These are phyloP conservation scores for Brassica carinata DNA, from an alignment of 345 rosid genomes.

Conservation along the genomic window DNA sequence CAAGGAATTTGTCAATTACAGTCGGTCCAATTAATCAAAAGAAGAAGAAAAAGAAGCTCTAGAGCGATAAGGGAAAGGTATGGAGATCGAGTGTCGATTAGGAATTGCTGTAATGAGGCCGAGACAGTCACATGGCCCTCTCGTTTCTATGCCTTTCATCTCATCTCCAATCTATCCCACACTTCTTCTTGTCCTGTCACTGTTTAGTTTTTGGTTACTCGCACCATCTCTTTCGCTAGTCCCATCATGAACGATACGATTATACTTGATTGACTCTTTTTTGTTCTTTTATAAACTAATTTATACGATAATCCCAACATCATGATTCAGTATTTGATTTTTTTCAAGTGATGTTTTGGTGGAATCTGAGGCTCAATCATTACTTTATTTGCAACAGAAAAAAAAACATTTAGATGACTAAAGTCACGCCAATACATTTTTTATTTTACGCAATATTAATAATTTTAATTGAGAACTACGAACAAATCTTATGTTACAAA, in stretches of 20 bases:
- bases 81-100: constrained; percentile 25
- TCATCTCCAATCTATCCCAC: constrained; percentile 23
- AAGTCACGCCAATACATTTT: not conserved
- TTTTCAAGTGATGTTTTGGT: constrained; percentile 23
- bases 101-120: constrained; percentile 41
- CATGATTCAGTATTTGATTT: constrained; percentile 9
- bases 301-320: constrained; percentile 13
- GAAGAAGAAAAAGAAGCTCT: not conserved
- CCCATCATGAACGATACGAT: constrained; percentile 33
- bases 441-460: not conserved
- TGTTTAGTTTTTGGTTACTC: constrained; percentile 25
- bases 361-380: constrained; percentile 21
- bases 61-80: constrained; percentile 30
- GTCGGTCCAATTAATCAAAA: not conserved
- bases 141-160: constrained; percentile 36
- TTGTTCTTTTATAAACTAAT: constrained; percentile 4
- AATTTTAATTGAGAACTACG: not conserved
- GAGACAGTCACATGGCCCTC: constrained; percentile 41
- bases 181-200: constrained; percentile 36
- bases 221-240: constrained; percentile 34
- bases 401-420: not conserved
- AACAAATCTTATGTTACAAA: not conserved
- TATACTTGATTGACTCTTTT: constrained; percentile 28
- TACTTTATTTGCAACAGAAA: not conserved
- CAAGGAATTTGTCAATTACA: constrained; percentile 31